Conservation (phyloP, 345 rosid species). For the Eucalyptus lansdowneana region DNA sequence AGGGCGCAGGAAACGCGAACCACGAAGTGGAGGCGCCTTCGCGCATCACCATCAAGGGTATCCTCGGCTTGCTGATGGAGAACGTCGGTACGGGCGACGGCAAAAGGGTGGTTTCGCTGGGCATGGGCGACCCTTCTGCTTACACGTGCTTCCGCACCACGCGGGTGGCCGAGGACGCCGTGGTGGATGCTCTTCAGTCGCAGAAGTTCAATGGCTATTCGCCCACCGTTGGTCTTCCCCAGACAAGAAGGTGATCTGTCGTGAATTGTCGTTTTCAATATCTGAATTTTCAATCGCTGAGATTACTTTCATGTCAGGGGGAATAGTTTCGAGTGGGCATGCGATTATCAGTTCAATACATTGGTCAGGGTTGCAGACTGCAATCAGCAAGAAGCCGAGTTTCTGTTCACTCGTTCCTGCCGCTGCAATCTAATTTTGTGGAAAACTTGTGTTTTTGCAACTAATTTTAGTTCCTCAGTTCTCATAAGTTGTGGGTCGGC, state of each 20-base stretch:
- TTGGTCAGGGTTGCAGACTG: neutral
- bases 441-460: neutral
- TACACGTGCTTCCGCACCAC: slow-evolving; percentile 72
- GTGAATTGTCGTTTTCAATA: neutral
- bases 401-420: neutral
- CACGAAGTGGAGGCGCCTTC: slow-evolving; percentile 20
- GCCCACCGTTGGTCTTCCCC: slow-evolving; percentile 89
- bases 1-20: neutral
- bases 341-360: neutral
- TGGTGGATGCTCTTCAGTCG: slow-evolving; percentile 57
- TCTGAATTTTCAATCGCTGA: neutral
- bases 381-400: neutral
- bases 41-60: slow-evolving; percentile 73
- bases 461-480: neutral
- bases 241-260: slow-evolving; percentile 54
- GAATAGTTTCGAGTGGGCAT: neutral
- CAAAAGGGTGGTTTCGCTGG: slow-evolving; percentile 54
- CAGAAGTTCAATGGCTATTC: slow-evolving; percentile 83
- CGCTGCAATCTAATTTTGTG: neutral
- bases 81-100: slow-evolving; percentile 22
- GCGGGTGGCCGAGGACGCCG: slow-evolving; percentile 50
- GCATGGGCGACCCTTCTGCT: slow-evolving; percentile 91
- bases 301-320: neutral
- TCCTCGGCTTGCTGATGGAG: slow-evolving; percentile 49
- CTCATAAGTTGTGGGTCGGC: neutral